Conservation (phyloP, 441 rosid species). For the Biscutella auriculata region DNA sequence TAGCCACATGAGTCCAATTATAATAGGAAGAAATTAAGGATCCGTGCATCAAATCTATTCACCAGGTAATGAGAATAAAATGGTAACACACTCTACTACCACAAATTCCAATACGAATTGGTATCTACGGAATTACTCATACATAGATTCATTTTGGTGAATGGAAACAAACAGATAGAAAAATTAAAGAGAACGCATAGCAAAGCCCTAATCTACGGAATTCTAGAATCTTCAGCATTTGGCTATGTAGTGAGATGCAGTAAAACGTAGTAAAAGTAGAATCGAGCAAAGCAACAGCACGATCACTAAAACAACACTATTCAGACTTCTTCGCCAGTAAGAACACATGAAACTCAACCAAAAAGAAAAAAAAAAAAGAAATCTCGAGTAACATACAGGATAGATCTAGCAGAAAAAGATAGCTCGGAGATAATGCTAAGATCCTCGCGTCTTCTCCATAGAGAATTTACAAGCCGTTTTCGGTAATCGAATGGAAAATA, state of each 20-base stretch:
- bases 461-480: background rate
- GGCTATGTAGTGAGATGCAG: background rate
- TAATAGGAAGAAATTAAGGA: background rate
- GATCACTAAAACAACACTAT: background rate
- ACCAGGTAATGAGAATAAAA: background rate
- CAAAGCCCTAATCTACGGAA: conserved; percentile 15
- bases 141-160: background rate
- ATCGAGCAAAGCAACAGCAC: background rate
- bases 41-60: background rate
- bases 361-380: conserved; percentile 10
- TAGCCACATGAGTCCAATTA: background rate
- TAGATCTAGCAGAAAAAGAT: conserved; percentile 12
- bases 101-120: background rate
- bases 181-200: background rate
- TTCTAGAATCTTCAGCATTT: background rate
- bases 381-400: background rate
- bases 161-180: background rate
- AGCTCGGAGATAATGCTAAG: background rate
- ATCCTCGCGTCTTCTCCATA: background rate
- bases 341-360: conserved; percentile 11
- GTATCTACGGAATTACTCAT: background rate
- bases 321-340: background rate
- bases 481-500: background rate
- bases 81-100: background rate
- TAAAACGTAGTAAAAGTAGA: background rate